Evolutionary conservation across 2,329 filamentous ascomycete species (phyloP).

Genomic region (Claviceps sp.): DNA sequence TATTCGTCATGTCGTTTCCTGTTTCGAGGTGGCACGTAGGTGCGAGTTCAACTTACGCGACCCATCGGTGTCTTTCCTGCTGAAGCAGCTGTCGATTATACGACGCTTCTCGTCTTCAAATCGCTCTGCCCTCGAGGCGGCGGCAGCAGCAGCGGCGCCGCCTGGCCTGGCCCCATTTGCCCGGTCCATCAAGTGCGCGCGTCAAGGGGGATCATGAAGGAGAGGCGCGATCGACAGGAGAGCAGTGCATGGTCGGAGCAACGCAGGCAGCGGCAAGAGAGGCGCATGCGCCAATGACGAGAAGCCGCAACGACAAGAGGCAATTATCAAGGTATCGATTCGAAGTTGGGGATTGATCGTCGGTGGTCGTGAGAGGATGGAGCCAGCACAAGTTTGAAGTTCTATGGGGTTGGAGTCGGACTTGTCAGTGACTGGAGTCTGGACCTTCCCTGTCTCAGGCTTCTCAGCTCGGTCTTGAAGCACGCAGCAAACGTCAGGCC

Average conservation of each 20-base stretch:
- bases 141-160: slow-evolving; percentile 21
- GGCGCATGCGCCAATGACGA: slow-evolving; percentile 3
- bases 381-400: not conserved
- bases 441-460: not conserved
- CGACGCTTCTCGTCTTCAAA: slow-evolving; percentile 96
- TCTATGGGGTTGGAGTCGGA: not conserved
- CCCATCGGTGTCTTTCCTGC: slow-evolving; percentile 76
- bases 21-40: not conserved
- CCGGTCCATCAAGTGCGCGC: slow-evolving; percentile 22
- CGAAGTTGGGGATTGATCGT: not conserved
- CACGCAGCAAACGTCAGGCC: not conserved
- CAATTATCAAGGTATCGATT: slow-evolving; percentile 21
- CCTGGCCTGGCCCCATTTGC: slow-evolving; percentile 23
- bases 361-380: not conserved
- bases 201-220: slow-evolving; percentile 9
- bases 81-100: slow-evolving; percentile 91
- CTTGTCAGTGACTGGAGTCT: not conserved
- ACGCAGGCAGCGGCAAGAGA: not conserved
- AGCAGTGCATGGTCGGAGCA: slow-evolving; percentile 7
- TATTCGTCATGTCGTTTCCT: not conserved
- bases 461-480: not conserved
- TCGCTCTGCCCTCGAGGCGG: slow-evolving; percentile 50
- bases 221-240: slow-evolving; percentile 1
- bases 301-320: slow-evolving; percentile 7
- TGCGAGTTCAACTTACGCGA: slow-evolving; percentile 48